These are phyloP conservation scores for Serendipita vermifera DNA, from an alignment of 768 basidiomycete genomes.

Conservation along the genomic window DNA sequence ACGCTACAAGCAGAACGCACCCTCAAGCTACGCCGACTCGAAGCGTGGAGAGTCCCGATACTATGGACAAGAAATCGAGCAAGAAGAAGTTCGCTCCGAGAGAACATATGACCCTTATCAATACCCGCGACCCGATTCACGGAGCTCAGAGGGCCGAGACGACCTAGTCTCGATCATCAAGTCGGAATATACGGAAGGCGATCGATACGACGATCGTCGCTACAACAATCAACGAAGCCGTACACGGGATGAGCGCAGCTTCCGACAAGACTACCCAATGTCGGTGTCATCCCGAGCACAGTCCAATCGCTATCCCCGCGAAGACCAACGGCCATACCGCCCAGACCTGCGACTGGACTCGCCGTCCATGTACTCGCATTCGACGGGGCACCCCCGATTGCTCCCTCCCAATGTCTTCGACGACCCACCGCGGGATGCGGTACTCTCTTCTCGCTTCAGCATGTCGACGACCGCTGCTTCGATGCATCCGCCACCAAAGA, in stretches of 20 bases:
- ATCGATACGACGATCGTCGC: slow-evolving; percentile 4
- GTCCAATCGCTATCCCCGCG: background rate
- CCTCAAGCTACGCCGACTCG: background rate
- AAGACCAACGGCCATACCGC: background rate
- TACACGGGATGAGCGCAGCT: slow-evolving; percentile 2
- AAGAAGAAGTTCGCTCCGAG: slow-evolving; percentile 9
- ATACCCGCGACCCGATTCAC: background rate
- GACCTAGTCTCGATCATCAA: slow-evolving; percentile 8
- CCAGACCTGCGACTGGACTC: background rate
- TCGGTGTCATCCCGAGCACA: background rate
- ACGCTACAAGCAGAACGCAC: background rate
- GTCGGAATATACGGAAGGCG: slow-evolving; percentile 4
- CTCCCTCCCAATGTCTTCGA: background rate
- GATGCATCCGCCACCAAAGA: slow-evolving; percentile 2
- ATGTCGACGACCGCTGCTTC: slow-evolving; percentile 9
- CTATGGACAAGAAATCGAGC: slow-evolving; percentile 6
- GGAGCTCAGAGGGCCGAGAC: background rate
- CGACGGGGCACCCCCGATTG: background rate
- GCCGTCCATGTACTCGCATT: slow-evolving; percentile 1
- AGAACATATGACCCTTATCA: slow-evolving; percentile 10
- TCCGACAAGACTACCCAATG: background rate
- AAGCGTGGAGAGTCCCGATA: background rate
- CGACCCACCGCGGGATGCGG: background rate
- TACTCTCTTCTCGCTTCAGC: slow-evolving; percentile 7
- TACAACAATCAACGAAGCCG: background rate